Evolutionary conservation across 2,329 filamentous ascomycete genomes (phyloP).

Genomic region (Thielaviopsis punctulata): DNA sequence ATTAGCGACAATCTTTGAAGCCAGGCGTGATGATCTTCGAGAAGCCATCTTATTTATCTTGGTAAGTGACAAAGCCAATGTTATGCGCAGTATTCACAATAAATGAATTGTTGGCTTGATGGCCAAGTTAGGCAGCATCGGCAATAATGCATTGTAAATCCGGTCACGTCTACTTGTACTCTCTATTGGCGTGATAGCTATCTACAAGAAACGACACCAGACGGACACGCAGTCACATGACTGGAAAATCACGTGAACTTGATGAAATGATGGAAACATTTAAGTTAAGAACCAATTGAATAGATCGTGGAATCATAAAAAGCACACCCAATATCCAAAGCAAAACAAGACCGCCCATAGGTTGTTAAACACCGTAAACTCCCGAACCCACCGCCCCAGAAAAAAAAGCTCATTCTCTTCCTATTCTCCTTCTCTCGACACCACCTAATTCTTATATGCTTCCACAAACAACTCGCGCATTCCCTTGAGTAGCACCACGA

Average conservation of each 20-base stretch:
- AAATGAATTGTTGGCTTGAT: too few species aligned
- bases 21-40: not conserved
- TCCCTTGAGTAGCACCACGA: conserved; percentile 57
- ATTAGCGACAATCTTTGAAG: not conserved
- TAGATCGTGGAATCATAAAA: not conserved
- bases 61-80: too few species aligned
- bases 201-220: not conserved
- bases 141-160: not conserved
- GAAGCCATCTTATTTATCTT: not conserved
- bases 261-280: not conserved
- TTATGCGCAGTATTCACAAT: too few species aligned
- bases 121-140: too few species aligned
- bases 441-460: conserved; percentile 29
- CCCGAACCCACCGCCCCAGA: not conserved
- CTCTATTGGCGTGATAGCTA: not conserved
- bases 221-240: not conserved
- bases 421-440: too few species aligned
- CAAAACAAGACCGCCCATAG: not conserved
- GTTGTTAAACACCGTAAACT: not conserved
- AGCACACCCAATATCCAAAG: not conserved
- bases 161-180: not conserved
- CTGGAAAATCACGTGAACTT: not conserved
- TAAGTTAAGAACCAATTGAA: not conserved
- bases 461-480: conserved; percentile 68
- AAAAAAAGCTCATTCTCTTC: not conserved